phyloP scores from a whole-genome alignment of 352 stramenopile species.

The Phytophthora hibernalis region DNA sequence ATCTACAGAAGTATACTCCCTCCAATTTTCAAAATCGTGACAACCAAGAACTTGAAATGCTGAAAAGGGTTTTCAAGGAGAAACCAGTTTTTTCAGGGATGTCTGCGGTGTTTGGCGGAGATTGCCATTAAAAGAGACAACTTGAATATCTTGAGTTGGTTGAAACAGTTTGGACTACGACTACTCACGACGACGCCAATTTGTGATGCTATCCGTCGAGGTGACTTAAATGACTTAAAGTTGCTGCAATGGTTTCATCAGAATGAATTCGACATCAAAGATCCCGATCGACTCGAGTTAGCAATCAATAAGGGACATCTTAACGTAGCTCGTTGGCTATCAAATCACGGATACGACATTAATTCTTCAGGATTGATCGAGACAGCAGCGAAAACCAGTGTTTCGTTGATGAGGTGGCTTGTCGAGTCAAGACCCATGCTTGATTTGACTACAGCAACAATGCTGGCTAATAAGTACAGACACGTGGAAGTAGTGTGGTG shows the following conservation, averaged over 20 bases:
- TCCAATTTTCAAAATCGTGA: background rate
- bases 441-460: background rate
- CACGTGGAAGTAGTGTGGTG: background rate
- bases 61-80: background rate
- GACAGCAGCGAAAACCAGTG: background rate
- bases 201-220: background rate
- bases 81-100: background rate
- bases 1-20: background rate
- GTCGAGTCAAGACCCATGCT: background rate
- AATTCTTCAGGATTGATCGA: background rate
- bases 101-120: background rate
- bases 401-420: background rate
- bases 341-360: background rate
- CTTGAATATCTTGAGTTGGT: background rate
- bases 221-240: background rate
- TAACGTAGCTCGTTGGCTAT: background rate
- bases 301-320: background rate
- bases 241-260: conserved; percentile 2
- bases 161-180: conserved; percentile 4
- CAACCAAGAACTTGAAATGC: background rate
- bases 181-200: background rate
- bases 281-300: background rate
- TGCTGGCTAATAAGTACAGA: background rate
- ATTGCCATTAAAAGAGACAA: background rate
- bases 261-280: background rate